Base-by-base conservation (phyloP, 1,284 basidiomycete species). In the Leccinum solheimii region DNA sequence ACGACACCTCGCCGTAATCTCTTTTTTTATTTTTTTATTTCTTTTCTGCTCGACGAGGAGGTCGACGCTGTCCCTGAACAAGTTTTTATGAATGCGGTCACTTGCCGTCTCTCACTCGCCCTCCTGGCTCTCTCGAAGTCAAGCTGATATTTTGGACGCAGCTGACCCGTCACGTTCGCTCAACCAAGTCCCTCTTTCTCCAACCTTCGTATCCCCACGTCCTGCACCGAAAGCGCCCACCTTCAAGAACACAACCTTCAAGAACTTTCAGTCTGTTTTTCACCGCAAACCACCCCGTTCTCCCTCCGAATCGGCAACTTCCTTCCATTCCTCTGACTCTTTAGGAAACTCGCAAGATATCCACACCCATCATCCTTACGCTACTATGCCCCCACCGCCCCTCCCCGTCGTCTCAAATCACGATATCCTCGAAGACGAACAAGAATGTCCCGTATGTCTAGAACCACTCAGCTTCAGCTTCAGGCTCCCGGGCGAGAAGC, bases 401-500 rank as follows among this genome's bases (percentile, higher is more conserved):
- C 75, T 87, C 19, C 87, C 90, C 23, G 86, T 90, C 65, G 86
- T 90, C 58, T 86, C 88, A 19, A 85, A 75, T 65, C 83, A 83
- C 67, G 84, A 86, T 64, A 64, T 80, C 34, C 74, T 79, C 16
- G 90, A 91, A 49, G 87, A 91, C 53, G 93, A 94, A 69, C 89
- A 89, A 50, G 89, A 91, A 69, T 96, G 94, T 70, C 94, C 94
- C 30, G 92, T 96, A 70, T 96, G 94, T 76, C 86, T 95, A 68
- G 94, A 95, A 72, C 90, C 91, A 2, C 86, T 96, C 68, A 91
- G 88, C 69, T 94, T 95, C 76, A 89, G 86, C 78, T 93, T 93
- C 78, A 83, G 91, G 65, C 80, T 95, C 21, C 92, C 89, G 0
- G 96, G 97, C 16, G 97, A 99, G 79, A 98, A 97, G 74, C 94